Base-by-base conservation (phyloP, 305 asterid genomes). In the Fraxinus albicans region DNA sequence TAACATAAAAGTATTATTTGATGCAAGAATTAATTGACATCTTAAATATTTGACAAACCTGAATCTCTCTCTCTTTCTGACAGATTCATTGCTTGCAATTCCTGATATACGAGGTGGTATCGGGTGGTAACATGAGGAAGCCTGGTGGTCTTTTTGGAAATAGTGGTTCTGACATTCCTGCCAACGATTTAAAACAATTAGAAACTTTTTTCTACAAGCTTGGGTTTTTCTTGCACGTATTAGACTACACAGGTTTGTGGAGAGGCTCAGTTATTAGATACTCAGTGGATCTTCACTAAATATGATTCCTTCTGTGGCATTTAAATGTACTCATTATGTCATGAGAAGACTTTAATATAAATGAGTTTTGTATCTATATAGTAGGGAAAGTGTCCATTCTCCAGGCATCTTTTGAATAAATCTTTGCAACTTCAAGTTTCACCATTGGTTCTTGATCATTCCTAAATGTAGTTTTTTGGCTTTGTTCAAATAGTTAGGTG, bases 171-270 rank as follows among this genome's bases (percentile, higher is more conserved):
- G 99, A 96, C 67, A 96, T 96, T 87, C 98, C 98, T 40, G 93
- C 87, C 85, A 93, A 90, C 88, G 99, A 96, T 85, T 90, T 96
- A 84, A 96, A 96, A 86, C 99, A 96, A 89, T 90, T 96, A 67
- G 98, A 96, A 84, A 89, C 97, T 35, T 96, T 96, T 92, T 96
- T 96, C 91, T 96, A 96, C 97, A 96, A 96, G 93, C 99, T 96
- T 86, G 98, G 98, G 13, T 95, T 96, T 90, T 93, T 96, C 95
- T 88, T 96, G 89, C 97, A 96, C 83, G 86, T 96, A 80, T 81
- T 96, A 79, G 99, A 96, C 88, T 95, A 95, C 86, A 88, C 98
- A 92, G 99, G 99, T 96, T 77, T 47, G 84, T 63, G 27, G 74
- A 78, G 70, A 63, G 73, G 38, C 27, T 53, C 25, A 60, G 25